Conservation (phyloP, 352 stramenopile species). For the Globisporangium lucens region DNA sequence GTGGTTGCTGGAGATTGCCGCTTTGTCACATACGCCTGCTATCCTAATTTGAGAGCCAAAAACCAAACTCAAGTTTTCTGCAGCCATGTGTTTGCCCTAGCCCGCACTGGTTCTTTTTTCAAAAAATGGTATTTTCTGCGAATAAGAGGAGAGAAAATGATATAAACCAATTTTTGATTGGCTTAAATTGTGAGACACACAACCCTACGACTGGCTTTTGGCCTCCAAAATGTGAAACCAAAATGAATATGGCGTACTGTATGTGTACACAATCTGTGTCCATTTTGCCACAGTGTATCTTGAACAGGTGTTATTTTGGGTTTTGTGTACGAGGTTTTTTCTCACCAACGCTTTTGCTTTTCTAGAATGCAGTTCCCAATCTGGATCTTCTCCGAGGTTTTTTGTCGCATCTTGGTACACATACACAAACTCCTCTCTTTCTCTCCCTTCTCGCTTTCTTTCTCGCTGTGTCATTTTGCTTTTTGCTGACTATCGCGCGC, state of each 20-base stretch:
- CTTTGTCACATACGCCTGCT: neutral
- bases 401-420: neutral
- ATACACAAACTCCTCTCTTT: neutral
- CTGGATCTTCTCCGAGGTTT: neutral
- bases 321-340: neutral
- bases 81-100: neutral
- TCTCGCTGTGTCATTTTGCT: neutral
- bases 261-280: neutral
- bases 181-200: neutral
- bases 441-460: neutral
- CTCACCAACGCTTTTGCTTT: too few species aligned
- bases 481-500: slow-evolving; percentile 8
- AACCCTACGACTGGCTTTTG: slow-evolving; percentile 5
- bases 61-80: neutral
- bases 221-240: neutral
- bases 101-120: neutral
- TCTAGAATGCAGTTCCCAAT: too few species aligned
- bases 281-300: neutral
- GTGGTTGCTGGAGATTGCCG: neutral
- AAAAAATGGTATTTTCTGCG: neutral
- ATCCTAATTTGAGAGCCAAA: neutral
- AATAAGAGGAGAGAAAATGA: neutral
- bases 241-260: neutral
- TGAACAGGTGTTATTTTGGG: neutral
- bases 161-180: neutral